Base-by-base conservation (phyloP, 2,329 filamentous ascomycete genomes). In the Xenosphaeropsis pyriputrescens region DNA sequence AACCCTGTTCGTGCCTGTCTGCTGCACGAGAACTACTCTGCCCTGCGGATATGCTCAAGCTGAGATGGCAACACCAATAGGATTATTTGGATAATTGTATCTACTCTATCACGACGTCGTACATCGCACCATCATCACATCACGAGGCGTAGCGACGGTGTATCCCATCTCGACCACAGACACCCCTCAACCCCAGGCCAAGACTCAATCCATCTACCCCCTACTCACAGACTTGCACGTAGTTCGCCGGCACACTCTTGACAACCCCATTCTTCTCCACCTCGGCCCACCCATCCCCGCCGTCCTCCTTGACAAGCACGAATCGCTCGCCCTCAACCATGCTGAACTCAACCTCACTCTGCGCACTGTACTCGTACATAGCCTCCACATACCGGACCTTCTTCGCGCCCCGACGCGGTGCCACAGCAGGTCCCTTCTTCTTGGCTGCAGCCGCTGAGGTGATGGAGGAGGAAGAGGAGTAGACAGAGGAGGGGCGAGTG, bases 241-340 rank as follows among this genome's bases (percentile, higher is more conserved):
- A 98, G 57, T 85, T 93, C 29, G 88, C 88, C 34, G 91, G 91
- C 38, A 98, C 91, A 56, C 86, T 94, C 54, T 78, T 88, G 35
- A 79, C 85, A 31, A 77, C 65, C 2, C 88, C 88, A 14, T 85
- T 86, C 58, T 85, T 86, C 63, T 96, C 91, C 14, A 98, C 91
- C 62, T 96, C 91, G 18, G 79, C 85, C 91, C 91, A 98, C 0
- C 91, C 91, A 62, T 96, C 91, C 1, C 91, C 91, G 0, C 78
- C 72, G 54, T 96, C 89, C 40, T 84, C 78, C 50, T 79, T 86
- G 43, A 95, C 76, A 22, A 98, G 65, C 30, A 98, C 86, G 51
- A 98, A 93, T 37, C 78, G 72, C 59, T 98, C 91, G 1, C 91
- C 91, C 58, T 93, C 89, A 1, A 57, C 57, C 85, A 98, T 98